A percentile compares a stretch with the other conserved stretches of the same genome.
Evolutionary conservation across 176 grass and related monocot genomes (phyloP).

Genomic region (Oropetium thomaeum): DNA sequence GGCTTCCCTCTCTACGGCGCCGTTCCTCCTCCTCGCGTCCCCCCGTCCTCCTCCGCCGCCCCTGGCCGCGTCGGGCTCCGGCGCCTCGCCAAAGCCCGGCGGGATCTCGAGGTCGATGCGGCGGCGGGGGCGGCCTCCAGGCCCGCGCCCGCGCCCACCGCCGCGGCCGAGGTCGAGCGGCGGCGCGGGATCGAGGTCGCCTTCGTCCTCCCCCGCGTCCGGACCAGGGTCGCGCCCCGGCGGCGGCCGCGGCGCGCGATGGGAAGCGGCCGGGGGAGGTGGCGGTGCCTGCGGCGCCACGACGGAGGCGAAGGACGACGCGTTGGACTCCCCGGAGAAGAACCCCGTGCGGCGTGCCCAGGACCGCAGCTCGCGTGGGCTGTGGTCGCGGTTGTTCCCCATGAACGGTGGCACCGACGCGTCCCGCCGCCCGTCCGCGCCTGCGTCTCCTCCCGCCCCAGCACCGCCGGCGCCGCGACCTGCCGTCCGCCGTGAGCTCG

Average conservation of each 20-base stretch:
- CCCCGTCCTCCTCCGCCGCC: slow-evolving; percentile 3
- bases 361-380: slow-evolving; percentile 72
- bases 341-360: slow-evolving; percentile 91
- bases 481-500: slow-evolving; percentile 10
- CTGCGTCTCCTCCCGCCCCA: neutral
- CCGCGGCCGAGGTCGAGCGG: slow-evolving; percentile 44
- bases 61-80: slow-evolving; percentile 14
- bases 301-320: slow-evolving; percentile 15
- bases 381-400: slow-evolving; percentile 66
- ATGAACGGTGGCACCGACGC: slow-evolving; percentile 66
- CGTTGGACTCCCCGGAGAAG: slow-evolving; percentile 63
- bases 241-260: slow-evolving; percentile 23
- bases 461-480: neutral
- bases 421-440: neutral
- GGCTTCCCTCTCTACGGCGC: slow-evolving; percentile 31
- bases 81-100: slow-evolving; percentile 1
- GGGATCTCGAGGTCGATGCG: slow-evolving; percentile 65
- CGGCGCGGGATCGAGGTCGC: slow-evolving; percentile 25
- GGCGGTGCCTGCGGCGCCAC: slow-evolving; percentile 8
- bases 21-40: slow-evolving; percentile 39
- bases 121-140: neutral
- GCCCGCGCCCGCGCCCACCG: neutral
- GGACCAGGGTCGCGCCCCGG: neutral
- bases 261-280: slow-evolving; percentile 9
- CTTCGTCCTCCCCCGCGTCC: neutral